These are phyloP conservation scores for Lentinus tigrinus DNA, from an alignment of 768 basidiomycete genomes.

Conservation along the genomic window DNA sequence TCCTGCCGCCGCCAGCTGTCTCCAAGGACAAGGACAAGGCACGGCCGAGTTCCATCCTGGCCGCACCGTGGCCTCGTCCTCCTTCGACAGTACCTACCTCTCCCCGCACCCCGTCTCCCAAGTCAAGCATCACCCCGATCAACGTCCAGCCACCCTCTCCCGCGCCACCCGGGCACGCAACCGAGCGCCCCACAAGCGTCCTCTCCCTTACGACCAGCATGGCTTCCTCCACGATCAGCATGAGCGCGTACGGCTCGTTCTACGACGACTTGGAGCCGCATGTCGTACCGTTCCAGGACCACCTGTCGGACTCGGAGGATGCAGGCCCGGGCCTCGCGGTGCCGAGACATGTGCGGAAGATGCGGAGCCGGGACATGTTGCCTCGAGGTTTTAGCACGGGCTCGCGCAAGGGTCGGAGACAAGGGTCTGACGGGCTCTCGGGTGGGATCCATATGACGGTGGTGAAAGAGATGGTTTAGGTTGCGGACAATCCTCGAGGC, in stretches of 20 bases:
- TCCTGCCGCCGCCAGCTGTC: background rate
- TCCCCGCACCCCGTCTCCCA: slow-evolving; percentile 17
- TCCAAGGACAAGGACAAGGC: background rate
- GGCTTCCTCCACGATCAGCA: slow-evolving; percentile 24
- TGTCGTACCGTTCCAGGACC: slow-evolving; percentile 24
- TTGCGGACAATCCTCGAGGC: background rate
- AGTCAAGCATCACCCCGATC: slow-evolving; percentile 5
- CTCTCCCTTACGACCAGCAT: slow-evolving; percentile 20
- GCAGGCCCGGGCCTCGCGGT: slow-evolving; percentile 9
- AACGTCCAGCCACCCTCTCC: slow-evolving; percentile 15
- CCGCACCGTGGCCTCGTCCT: slow-evolving; percentile 27
- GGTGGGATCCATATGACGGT: slow-evolving; percentile 30
- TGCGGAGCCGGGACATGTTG: slow-evolving; percentile 23
- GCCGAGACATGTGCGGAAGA: slow-evolving; percentile 15
- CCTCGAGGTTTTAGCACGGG: slow-evolving; percentile 2
- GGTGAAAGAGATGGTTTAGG: slow-evolving; percentile 26
- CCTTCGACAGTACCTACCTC: slow-evolving; percentile 25
- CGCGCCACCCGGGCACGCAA: background rate
- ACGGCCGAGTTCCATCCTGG: slow-evolving; percentile 20
- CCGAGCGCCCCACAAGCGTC: slow-evolving; percentile 13
- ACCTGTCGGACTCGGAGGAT: slow-evolving; percentile 9
- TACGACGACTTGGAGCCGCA: slow-evolving; percentile 15
- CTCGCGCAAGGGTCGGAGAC: slow-evolving; percentile 7
- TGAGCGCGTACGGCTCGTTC: slow-evolving; percentile 12
- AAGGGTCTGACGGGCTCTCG: slow-evolving; percentile 11